Base-by-base conservation (phyloP, 1,284 basidiomycete genomes). In the Melampsora americana region DNA sequence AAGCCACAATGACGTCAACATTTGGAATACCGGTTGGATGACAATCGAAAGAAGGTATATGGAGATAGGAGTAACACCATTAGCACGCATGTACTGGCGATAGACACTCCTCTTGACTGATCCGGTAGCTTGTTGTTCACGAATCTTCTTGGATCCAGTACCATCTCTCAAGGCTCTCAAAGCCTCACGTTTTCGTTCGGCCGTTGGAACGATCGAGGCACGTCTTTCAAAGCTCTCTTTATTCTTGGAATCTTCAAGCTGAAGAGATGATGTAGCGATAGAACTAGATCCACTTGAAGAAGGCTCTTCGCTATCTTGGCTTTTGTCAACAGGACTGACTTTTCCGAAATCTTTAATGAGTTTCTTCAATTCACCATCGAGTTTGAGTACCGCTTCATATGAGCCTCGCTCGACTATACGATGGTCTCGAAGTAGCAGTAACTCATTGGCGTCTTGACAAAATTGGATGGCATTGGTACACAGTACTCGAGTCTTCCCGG, bases 391-490 rank as follows among this genome's bases (percentile, higher is more conserved):
- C 32, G 78, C 50, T 20, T 77, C 77, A 66, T 78, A 80, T 9
- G 46, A 42, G 4, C 91, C 92, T 53, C 85, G 85, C 84, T 97
- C 94, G 30, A 94, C 83, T 75, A 97, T 89, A 80, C 92, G 89
- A 14, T 94, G 94, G 23, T 89, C 87, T 28, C 92, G 90, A 44
- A 98, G 84, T 83, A 90, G 93, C 73, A 88, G 84, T 39, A 97
- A 86, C 78, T 90, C 86, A 81, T 96, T 91, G 66, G 92, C 90
- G 77, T 93, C 86, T 66, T 88, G 87, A 66, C 95, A 86, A 81
- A 91, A 95, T 20, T 92, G 88, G 56, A 97, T 89, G 64, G 90
- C 90, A 83, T 97, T 95, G 26, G 93, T 95, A 77, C 95, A 92
- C 2, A 97, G 84, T 68, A 97, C 87, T 32, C 95, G 87, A 5